Evolutionary conservation across 805 yeast species (phyloP).

Genomic region (Kodamaea nitidulidarum): DNA sequence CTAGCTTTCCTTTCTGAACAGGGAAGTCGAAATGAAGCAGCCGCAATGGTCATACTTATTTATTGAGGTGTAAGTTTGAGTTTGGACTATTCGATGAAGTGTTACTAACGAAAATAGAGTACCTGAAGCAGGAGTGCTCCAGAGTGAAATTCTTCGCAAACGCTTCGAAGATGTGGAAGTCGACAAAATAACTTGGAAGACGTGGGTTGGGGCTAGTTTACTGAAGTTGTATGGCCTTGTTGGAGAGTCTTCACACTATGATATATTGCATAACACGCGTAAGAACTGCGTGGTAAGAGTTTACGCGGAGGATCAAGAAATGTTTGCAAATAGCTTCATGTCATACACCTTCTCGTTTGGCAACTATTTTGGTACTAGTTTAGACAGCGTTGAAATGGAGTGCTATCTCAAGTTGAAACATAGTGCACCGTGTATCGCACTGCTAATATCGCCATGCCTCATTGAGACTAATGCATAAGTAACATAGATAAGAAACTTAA

Average conservation of each 20-base stretch:
- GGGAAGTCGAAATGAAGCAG: not conserved
- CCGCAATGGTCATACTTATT: conserved; percentile 15
- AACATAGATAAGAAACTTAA: not conserved
- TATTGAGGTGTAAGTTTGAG: conserved; percentile 15
- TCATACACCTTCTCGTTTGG: conserved; percentile 28
- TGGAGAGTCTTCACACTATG: conserved; percentile 18
- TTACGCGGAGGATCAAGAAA: conserved; percentile 25
- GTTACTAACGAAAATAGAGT: conserved; percentile 12
- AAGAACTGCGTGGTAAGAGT: conserved; percentile 22
- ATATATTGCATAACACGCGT: conserved; percentile 12
- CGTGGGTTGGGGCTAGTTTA: conserved; percentile 13
- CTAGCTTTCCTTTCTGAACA: not conserved
- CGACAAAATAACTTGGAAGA: conserved; percentile 18
- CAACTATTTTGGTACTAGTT: conserved; percentile 4
- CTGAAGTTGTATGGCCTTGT: conserved; percentile 16
- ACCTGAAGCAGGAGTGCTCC: conserved; percentile 9
- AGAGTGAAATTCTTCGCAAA: conserved; percentile 1
- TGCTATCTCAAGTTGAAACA: conserved; percentile 8
- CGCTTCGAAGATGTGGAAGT: conserved; percentile 3
- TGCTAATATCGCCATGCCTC: conserved; percentile 4
- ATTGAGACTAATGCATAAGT: not conserved
- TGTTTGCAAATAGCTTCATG: conserved; percentile 28
- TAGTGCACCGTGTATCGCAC: conserved; percentile 4
- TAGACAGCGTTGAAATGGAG: conserved; percentile 5
- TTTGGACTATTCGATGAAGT: not conserved